phyloP scores from a whole-genome alignment of 202 grass and related monocot species.

The Brachypodium distachyon region DNA sequence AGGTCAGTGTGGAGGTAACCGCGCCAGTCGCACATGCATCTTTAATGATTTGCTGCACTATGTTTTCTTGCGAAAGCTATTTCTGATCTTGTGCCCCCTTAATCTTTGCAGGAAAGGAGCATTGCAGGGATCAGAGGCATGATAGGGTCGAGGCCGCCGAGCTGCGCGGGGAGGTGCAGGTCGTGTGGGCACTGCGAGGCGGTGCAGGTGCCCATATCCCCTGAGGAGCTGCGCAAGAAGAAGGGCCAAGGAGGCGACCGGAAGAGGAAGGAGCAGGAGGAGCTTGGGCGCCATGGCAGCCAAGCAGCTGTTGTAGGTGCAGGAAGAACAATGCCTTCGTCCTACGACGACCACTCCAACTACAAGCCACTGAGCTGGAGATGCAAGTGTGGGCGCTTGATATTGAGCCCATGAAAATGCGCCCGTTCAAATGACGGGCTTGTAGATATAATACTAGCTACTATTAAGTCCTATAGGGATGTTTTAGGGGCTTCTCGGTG shows the following conservation, averaged over 20 bases:
- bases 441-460: slow-evolving; percentile 25
- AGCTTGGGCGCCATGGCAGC: slow-evolving; percentile 9
- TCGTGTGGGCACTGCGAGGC: slow-evolving; percentile 59
- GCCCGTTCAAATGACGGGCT: not conserved
- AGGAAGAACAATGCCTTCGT: slow-evolving; percentile 16
- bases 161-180: slow-evolving; percentile 56
- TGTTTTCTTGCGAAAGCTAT: not conserved
- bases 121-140: slow-evolving; percentile 16
- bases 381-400: slow-evolving; percentile 54
- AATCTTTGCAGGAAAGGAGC: slow-evolving; percentile 11
- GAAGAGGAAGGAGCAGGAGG: not conserved
- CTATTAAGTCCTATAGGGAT: no score
- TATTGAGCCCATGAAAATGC: slow-evolving; percentile 37
- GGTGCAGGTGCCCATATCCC: slow-evolving; percentile 57
- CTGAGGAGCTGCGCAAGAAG: not conserved
- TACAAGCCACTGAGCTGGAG: slow-evolving; percentile 77
- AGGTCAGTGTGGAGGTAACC: slow-evolving; percentile 12
- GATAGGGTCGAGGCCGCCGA: slow-evolving; percentile 61
- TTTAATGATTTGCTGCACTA: not conserved
- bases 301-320: not conserved
- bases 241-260: not conserved
- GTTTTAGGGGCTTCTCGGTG: not conserved
- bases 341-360: slow-evolving; percentile 61
- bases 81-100: not conserved
- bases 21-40: not conserved